These are phyloP conservation scores for Tulasnella sp. DNA, from an alignment of 768 basidiomycete genomes.

Conservation along the genomic window DNA sequence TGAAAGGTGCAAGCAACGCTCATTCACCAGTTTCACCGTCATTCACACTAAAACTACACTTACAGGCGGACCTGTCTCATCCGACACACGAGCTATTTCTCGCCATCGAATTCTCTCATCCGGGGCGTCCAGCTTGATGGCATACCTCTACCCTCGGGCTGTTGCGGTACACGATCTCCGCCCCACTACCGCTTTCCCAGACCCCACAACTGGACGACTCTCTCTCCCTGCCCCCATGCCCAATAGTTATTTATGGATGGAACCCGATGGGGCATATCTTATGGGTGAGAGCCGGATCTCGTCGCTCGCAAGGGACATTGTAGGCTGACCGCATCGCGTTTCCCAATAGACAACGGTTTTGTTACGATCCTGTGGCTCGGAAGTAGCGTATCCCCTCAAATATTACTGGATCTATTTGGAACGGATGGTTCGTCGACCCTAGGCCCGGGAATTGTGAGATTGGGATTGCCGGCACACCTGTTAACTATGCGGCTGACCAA, in stretches of 20 bases:
- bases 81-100: slow-evolving; percentile 88
- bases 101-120: slow-evolving; percentile 67
- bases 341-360: slow-evolving; percentile 71
- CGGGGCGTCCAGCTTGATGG: slow-evolving; percentile 60
- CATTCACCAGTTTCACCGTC: not conserved
- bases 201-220: slow-evolving; percentile 48
- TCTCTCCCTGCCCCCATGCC: slow-evolving; percentile 72
- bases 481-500: not conserved
- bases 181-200: slow-evolving; percentile 60
- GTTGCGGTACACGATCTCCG: slow-evolving; percentile 82
- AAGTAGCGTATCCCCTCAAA: slow-evolving; percentile 64
- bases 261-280: slow-evolving; percentile 83
- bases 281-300: slow-evolving; percentile 49
- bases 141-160: slow-evolving; percentile 79
- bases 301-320: not conserved
- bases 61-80: slow-evolving; percentile 73
- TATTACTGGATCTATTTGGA: slow-evolving; percentile 76
- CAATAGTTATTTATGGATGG: slow-evolving; percentile 78
- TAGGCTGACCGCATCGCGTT: not conserved
- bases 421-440: slow-evolving; percentile 68
- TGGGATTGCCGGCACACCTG: not conserved
- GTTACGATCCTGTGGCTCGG: slow-evolving; percentile 88
- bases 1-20: slow-evolving; percentile 60
- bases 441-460: slow-evolving; percentile 58
- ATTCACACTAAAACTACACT: not conserved